A percentile compares a stretch with the other conserved stretches of the same genome.
These are phyloP conservation scores for Bruguiera parviflora DNA, from an alignment of 345 rosid genomes.

Conservation along the genomic window DNA sequence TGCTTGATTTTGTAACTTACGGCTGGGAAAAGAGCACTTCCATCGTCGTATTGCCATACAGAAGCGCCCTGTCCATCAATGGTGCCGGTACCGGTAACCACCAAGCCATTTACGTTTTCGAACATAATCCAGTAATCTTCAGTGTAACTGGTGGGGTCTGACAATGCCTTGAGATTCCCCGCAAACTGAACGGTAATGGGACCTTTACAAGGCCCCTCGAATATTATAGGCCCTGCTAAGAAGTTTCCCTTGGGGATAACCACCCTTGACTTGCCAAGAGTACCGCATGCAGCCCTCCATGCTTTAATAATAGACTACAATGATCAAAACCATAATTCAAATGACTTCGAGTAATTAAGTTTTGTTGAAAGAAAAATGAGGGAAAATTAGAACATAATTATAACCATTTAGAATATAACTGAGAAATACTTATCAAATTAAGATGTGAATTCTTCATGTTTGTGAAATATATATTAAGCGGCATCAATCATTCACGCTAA, in stretches of 20 bases:
- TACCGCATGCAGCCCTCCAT: constrained; percentile 40
- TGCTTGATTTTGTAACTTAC: constrained; percentile 12
- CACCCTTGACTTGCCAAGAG: constrained; percentile 33
- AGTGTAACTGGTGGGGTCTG: constrained; percentile 26
- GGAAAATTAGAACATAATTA: too few relatives aligned
- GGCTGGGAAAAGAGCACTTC: constrained; percentile 13
- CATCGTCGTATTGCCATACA: constrained; percentile 45
- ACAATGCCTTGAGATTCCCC: constrained; percentile 35
- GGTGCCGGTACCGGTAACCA: constrained; percentile 52
- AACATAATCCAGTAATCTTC: constrained; percentile 50
- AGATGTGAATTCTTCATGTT: too few relatives aligned
- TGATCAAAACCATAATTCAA: neutral
- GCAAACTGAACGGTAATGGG: constrained; percentile 32
- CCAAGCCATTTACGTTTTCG: constrained; percentile 41
- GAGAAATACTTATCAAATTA: too few relatives aligned
- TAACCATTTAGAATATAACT: too few relatives aligned
- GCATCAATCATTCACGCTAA: too few relatives aligned
- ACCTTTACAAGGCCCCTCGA: constrained; percentile 44
- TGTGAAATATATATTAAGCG: too few relatives aligned
- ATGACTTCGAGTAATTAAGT: too few relatives aligned
- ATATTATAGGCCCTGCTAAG: constrained; percentile 27
- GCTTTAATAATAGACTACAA: constrained; percentile 36
- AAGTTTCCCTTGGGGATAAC: constrained; percentile 42
- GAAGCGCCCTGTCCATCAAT: constrained; percentile 62
- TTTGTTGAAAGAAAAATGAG: neutral